Evolutionary conservation across 345 rosid genomes (phyloP).

Genomic region (Erysimum cheiranthoides): DNA sequence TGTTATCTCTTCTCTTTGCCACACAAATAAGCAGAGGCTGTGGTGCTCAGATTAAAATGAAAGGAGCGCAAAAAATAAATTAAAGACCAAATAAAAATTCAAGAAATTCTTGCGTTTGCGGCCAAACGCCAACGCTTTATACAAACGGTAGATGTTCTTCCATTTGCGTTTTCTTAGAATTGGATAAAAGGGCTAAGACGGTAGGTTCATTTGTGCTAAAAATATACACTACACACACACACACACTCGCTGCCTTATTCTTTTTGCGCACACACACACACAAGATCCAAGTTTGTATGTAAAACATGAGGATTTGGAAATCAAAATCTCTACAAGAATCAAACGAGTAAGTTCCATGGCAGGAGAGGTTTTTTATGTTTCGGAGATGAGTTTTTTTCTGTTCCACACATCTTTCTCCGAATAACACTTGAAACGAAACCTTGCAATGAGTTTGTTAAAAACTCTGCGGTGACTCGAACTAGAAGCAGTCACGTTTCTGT

Average conservation of each 20-base stretch:
- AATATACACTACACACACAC: not conserved
- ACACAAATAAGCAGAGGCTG: slow-evolving; percentile 63
- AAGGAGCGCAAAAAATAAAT: not conserved
- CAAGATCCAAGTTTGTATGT: slow-evolving; percentile 1
- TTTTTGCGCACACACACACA: slow-evolving; percentile 21
- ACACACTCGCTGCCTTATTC: not conserved
- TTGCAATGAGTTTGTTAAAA: slow-evolving; percentile 53
- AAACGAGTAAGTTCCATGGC: not conserved
- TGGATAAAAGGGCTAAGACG: not conserved
- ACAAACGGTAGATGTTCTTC: not conserved
- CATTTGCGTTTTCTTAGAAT: not conserved
- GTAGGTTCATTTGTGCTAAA: not conserved
- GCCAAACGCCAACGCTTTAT: not conserved
- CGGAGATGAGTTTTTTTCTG: slow-evolving; percentile 43
- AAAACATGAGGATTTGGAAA: slow-evolving; percentile 9
- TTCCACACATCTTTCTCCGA: slow-evolving; percentile 34
- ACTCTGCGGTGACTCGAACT: slow-evolving; percentile 42
- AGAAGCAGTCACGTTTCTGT: slow-evolving; percentile 25
- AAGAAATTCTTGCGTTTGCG: not conserved
- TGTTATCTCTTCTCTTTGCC: slow-evolving; percentile 66
- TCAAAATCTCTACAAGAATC: slow-evolving; percentile 37
- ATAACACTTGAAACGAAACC: slow-evolving; percentile 46
- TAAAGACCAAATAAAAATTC: not conserved
- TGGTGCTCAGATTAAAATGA: slow-evolving; percentile 8
- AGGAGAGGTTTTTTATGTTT: slow-evolving; percentile 19